Conservation (phyloP, 23 red algal species). For the Gracilaria vermiculophylla region DNA sequence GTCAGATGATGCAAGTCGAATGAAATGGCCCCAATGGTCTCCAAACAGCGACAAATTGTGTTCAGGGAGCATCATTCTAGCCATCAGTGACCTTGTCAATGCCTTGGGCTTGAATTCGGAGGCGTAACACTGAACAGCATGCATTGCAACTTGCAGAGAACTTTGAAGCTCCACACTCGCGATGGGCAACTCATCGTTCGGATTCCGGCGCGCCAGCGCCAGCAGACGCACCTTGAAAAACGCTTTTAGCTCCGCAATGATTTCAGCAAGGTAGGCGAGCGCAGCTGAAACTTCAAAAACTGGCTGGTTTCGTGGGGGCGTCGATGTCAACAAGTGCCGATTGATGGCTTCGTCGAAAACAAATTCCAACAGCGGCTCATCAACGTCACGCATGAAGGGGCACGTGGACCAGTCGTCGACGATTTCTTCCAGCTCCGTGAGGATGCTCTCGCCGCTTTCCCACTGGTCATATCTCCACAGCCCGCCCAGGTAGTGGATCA, state of each 20-base stretch:
- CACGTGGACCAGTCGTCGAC: constrained; percentile 18
- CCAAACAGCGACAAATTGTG: constrained; percentile 33
- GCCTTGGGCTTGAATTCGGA: constrained; percentile 43
- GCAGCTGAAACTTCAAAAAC: constrained; percentile 38
- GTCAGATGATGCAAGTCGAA: constrained; percentile 12
- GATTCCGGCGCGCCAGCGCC: background rate
- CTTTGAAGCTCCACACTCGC: background rate
- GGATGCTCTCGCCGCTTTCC: background rate
- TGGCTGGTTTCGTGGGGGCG: constrained; percentile 35
- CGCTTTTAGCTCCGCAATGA: constrained; percentile 33
- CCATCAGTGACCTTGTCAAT: constrained; percentile 46
- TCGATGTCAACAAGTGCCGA: constrained; percentile 57
- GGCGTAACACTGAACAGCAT: constrained; percentile 17
- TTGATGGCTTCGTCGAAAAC: constrained; percentile 62
- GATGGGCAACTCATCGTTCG: background rate
- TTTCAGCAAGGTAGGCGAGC: constrained; percentile 25
- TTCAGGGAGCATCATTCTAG: constrained; percentile 48
- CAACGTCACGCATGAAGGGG: constrained; percentile 9
- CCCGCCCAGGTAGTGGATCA: constrained; percentile 30
- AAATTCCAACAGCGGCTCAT: background rate
- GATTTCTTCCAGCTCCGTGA: constrained; percentile 8
- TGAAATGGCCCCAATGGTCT: constrained; percentile 13
- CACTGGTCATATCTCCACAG: constrained; percentile 4
- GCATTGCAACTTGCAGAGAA: constrained; percentile 62
- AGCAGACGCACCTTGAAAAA: constrained; percentile 2